phyloP scores from a whole-genome alignment of 495 filamentous ascomycete genomes.

The Daldinia loculata region DNA sequence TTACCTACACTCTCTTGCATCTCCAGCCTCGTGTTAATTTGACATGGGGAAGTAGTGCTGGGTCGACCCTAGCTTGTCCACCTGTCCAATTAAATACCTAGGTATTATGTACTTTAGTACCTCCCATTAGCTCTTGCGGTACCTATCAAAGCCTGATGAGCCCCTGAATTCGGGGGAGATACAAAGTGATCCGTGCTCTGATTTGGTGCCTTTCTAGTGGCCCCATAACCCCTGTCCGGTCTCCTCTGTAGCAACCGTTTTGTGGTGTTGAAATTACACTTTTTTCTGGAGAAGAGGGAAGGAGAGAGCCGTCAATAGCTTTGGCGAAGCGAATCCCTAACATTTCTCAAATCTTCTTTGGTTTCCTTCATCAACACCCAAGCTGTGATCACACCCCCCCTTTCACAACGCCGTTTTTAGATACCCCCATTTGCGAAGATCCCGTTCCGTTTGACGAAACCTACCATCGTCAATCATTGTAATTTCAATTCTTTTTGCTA shows the following conservation, averaged over 20 bases:
- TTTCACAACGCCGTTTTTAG: conserved; percentile 35
- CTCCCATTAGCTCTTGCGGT: neutral
- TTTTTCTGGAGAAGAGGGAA: conserved; percentile 29
- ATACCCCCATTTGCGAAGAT: conserved; percentile 43
- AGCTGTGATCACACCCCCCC: conserved; percentile 20
- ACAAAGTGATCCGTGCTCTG: conserved; percentile 40
- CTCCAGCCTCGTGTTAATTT: conserved; percentile 45
- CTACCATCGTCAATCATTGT: conserved; percentile 31
- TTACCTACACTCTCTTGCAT: conserved; percentile 13
- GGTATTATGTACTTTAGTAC: conserved; percentile 13
- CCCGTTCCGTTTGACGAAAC: conserved; percentile 33
- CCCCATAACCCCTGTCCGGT: conserved; percentile 32
- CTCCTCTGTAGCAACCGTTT: conserved; percentile 34
- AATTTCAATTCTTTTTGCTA: conserved; percentile 43
- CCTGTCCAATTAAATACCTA: conserved; percentile 41
- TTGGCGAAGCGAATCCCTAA: conserved; percentile 35
- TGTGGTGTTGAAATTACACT: conserved; percentile 41
- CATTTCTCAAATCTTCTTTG: conserved; percentile 37
- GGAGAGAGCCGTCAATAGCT: conserved; percentile 32
- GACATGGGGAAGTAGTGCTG: conserved; percentile 21
- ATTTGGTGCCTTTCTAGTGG: conserved; percentile 43
- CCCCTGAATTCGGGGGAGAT: conserved; percentile 33
- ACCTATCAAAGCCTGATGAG: conserved; percentile 12
- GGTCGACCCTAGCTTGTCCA: conserved; percentile 34
- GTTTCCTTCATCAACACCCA: conserved; percentile 34